phyloP scores from a whole-genome alignment of 768 basidiomycete genomes.

The Paxillus rubicundulus region DNA sequence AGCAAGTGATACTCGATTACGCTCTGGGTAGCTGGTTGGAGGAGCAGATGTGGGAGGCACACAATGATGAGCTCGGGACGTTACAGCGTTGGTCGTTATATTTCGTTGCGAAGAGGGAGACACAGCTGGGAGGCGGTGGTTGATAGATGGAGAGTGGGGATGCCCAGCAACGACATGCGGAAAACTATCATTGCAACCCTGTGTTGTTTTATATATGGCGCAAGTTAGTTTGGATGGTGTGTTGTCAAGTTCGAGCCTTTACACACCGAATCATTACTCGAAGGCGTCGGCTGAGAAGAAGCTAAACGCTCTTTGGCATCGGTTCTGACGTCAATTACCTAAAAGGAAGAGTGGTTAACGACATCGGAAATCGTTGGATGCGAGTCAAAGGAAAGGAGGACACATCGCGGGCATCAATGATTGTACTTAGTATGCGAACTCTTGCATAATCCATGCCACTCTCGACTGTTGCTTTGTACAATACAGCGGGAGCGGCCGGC shows the following conservation, averaged over 20 bases:
- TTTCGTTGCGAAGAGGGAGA: conserved; percentile 5
- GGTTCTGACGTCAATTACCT: conserved; percentile 29
- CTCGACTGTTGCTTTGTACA: neutral
- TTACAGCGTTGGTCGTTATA: conserved; percentile 3
- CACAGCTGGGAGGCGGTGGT: neutral
- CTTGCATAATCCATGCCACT: neutral
- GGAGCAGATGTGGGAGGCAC: conserved; percentile 11
- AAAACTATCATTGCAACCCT: conserved; percentile 3
- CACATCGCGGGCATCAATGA: neutral
- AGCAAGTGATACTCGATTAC: conserved; percentile 2
- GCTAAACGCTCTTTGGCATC: conserved; percentile 9
- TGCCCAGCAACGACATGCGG: neutral
- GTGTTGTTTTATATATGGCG: conserved; percentile 17
- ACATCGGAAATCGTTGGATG: neutral
- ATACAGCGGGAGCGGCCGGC: neutral
- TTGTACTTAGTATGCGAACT: neutral
- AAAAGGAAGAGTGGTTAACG: conserved; percentile 15
- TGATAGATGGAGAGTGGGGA: conserved; percentile 2
- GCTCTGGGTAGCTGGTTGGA: conserved; percentile 21
- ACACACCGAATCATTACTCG: conserved; percentile 20
- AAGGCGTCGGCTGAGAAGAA: conserved; percentile 10
- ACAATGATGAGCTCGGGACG: conserved; percentile 10
- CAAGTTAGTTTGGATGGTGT: conserved; percentile 14
- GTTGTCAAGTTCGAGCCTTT: conserved; percentile 9
- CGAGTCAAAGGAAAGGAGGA: conserved; percentile 9